Conservation (phyloP, 352 stramenopile genomes). For the Phytophthora tentaculata region DNA sequence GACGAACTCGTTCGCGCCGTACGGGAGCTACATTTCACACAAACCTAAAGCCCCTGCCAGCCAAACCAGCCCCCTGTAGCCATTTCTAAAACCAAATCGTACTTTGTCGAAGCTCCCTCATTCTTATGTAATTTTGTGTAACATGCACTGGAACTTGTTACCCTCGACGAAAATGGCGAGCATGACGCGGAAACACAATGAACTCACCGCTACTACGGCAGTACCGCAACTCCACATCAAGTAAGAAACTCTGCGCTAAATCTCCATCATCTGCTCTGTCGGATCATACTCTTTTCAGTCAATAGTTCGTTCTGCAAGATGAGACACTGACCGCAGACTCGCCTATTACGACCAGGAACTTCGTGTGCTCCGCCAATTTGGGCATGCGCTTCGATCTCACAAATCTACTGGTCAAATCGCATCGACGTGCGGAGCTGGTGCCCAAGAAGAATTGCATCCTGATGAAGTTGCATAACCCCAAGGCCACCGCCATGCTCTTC, state of each 20-base stretch:
- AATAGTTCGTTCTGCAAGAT: background rate
- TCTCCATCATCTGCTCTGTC: background rate
- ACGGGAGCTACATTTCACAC: constrained; percentile 39
- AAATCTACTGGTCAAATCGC: constrained; percentile 76
- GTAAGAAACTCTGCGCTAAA: constrained; percentile 28
- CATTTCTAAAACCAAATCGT: constrained; percentile 9
- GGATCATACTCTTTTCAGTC: background rate
- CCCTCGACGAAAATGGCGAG: constrained; percentile 10
- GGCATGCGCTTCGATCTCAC: constrained; percentile 84
- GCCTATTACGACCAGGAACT: constrained; percentile 55
- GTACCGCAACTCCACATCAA: constrained; percentile 68
- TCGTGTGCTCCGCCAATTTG: constrained; percentile 81
- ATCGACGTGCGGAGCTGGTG: constrained; percentile 75
- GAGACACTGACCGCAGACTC: too few species aligned
- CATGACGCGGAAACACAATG: constrained; percentile 10
- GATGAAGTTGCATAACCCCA: constrained; percentile 78
- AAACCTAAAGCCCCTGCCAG: constrained; percentile 20
- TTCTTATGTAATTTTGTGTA: constrained; percentile 16
- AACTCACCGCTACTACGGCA: constrained; percentile 11
- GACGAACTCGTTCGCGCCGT: constrained; percentile 42
- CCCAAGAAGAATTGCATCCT: constrained; percentile 89
- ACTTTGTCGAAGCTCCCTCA: constrained; percentile 13
- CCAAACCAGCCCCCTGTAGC: constrained; percentile 9
- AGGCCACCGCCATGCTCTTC: constrained; percentile 85
- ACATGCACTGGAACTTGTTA: background rate